These are phyloP conservation scores for Fagopyrum esculentum DNA, from an alignment of 148 eudicot species.

Conservation along the genomic window DNA sequence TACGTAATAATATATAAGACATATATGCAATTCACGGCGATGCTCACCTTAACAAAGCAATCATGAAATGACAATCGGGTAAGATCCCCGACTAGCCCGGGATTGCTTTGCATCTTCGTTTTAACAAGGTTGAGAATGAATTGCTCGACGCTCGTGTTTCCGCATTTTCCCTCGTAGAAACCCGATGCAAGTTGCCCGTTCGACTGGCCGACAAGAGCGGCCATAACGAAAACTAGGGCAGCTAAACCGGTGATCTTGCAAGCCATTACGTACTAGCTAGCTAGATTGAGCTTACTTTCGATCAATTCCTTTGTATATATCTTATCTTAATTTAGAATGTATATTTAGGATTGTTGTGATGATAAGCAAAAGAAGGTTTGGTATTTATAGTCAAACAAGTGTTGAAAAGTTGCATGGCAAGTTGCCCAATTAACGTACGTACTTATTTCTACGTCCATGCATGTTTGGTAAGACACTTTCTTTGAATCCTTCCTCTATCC, in stretches of 20 bases:
- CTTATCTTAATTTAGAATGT: not conserved
- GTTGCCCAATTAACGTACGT: no score
- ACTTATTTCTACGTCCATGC: not conserved
- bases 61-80: slow-evolving; percentile 52
- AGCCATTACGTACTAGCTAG: not conserved
- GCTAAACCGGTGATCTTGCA: not conserved
- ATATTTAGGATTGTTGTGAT: slow-evolving; percentile 1
- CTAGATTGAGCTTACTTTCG: not conserved
- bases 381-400: slow-evolving; percentile 1
- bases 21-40: not conserved
- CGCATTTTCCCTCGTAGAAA: slow-evolving; percentile 45
- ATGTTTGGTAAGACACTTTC: not conserved
- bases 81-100: slow-evolving; percentile 37
- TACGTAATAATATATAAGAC: not conserved
- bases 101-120: slow-evolving; percentile 17
- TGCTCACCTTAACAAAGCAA: slow-evolving; percentile 52
- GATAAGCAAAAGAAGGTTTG: not conserved
- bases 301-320: not conserved
- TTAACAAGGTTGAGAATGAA: slow-evolving; percentile 25
- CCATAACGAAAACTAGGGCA: slow-evolving; percentile 26
- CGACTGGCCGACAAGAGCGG: slow-evolving; percentile 25
- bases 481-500: not conserved
- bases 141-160: slow-evolving; percentile 27
- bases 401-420: slow-evolving; percentile 7
- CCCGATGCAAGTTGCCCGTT: slow-evolving; percentile 30